Evolutionary conservation across 495 filamentous ascomycete species (phyloP).

Genomic region (Aspergillus funiculosus): DNA sequence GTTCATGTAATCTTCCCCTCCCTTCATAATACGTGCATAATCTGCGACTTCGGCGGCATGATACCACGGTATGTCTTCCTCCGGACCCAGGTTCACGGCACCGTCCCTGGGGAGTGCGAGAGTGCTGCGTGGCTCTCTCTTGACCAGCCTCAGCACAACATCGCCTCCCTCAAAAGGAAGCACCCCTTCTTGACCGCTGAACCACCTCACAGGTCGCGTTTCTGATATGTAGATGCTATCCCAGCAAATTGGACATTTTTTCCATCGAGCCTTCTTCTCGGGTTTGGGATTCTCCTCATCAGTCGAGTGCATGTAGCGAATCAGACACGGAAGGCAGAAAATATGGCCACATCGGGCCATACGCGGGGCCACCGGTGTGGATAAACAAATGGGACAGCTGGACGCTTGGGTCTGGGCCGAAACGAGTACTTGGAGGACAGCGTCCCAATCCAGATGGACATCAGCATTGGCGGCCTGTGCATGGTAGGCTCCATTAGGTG

Average conservation of each 20-base stretch:
- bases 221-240: constrained; percentile 84
- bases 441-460: constrained; percentile 83
- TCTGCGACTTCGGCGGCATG: constrained; percentile 90
- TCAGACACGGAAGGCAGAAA: constrained; percentile 88
- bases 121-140: constrained; percentile 70
- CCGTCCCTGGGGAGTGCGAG: constrained; percentile 82
- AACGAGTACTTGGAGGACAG: constrained; percentile 84
- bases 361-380: constrained; percentile 81
- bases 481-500: constrained; percentile 71
- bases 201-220: constrained; percentile 86
- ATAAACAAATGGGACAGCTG: constrained; percentile 90
- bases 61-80: constrained; percentile 86
- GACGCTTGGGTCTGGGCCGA: constrained; percentile 83
- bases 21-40: constrained; percentile 94
- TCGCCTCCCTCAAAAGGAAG: constrained; percentile 78
- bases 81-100: constrained; percentile 57
- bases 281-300: constrained; percentile 57
- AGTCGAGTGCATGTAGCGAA: constrained; percentile 89
- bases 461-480: constrained; percentile 82
- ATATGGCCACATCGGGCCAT: constrained; percentile 99
- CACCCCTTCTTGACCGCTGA: constrained; percentile 77
- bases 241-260: constrained; percentile 95
- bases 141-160: constrained; percentile 79
- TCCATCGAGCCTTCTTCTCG: constrained; percentile 73
- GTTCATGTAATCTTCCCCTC: constrained; percentile 80